phyloP scores from a whole-genome alignment of 352 stramenopile genomes.

The Phytophthora lateralis region DNA sequence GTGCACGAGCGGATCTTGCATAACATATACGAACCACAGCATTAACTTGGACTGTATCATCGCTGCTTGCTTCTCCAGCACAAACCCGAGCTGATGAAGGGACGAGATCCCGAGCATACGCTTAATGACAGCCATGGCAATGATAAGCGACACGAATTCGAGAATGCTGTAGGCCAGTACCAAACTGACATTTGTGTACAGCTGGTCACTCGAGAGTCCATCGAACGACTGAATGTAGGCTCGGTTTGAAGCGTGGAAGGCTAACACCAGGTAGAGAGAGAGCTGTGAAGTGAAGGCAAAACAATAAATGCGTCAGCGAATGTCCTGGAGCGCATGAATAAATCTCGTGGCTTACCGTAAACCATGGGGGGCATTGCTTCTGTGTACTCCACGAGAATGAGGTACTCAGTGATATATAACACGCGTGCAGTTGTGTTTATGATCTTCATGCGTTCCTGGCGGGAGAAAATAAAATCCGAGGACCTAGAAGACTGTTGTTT shows the following conservation, averaged over 20 bases:
- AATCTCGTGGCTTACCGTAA: neutral
- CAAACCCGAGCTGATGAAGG: neutral
- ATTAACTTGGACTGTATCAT: neutral
- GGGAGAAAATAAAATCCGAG: conserved; percentile 6
- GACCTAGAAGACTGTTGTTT: neutral
- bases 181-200: neutral
- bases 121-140: neutral
- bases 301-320: neutral
- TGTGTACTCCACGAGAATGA: neutral
- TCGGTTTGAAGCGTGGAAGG: neutral
- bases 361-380: neutral
- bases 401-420: conserved; percentile 16
- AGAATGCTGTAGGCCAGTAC: neutral
- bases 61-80: neutral
- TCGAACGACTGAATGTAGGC: neutral
- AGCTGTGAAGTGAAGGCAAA: neutral
- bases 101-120: neutral
- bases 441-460: conserved; percentile 20
- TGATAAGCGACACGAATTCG: neutral
- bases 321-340: neutral
- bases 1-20: neutral
- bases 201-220: neutral
- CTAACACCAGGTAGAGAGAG: neutral
- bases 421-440: conserved; percentile 34
- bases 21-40: neutral